A percentile compares a stretch with the other conserved stretches of the same genome.
These are phyloP conservation scores for Paspalum notatum DNA, from an alignment of 176 grass and related monocot genomes.

Conservation along the genomic window DNA sequence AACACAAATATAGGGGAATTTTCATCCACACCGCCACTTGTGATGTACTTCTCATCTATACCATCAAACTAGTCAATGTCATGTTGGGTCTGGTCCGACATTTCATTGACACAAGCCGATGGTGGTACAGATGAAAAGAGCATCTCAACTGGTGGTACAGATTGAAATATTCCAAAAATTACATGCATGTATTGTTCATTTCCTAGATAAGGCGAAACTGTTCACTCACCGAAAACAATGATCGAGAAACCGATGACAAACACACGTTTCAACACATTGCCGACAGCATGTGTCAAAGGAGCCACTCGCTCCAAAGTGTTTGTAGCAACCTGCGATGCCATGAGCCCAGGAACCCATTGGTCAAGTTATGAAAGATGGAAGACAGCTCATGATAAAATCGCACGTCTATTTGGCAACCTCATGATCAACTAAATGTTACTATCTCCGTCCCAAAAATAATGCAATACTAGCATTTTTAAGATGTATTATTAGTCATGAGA, in stretches of 20 bases:
- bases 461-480: too few relatives aligned
- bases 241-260: conserved; percentile 98
- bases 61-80: too few relatives aligned
- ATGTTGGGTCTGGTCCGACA: too few relatives aligned
- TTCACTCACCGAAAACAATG: conserved; percentile 70
- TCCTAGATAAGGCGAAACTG: conserved; percentile 2
- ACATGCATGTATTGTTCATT: conserved; percentile 29
- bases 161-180: too few relatives aligned
- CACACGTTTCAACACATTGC: conserved; percentile 99
- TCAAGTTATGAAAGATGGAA: conserved; percentile 25
- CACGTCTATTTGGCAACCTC: background rate
- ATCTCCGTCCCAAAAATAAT: too few relatives aligned
- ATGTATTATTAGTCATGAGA: too few relatives aligned
- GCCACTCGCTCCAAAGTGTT: conserved; percentile 98
- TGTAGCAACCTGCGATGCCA: conserved; percentile 73
- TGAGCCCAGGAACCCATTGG: conserved; percentile 21
- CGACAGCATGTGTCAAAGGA: conserved; percentile 95
- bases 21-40: too few relatives aligned
- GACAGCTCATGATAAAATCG: background rate
- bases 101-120: too few relatives aligned
- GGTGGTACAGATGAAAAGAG: too few relatives aligned
- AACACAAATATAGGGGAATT: background rate
- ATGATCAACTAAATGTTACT: conserved; percentile 5
- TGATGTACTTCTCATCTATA: too few relatives aligned
- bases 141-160: too few relatives aligned